Conservation (phyloP, 441 rosid genomes). For the Populus hybrid region DNA sequence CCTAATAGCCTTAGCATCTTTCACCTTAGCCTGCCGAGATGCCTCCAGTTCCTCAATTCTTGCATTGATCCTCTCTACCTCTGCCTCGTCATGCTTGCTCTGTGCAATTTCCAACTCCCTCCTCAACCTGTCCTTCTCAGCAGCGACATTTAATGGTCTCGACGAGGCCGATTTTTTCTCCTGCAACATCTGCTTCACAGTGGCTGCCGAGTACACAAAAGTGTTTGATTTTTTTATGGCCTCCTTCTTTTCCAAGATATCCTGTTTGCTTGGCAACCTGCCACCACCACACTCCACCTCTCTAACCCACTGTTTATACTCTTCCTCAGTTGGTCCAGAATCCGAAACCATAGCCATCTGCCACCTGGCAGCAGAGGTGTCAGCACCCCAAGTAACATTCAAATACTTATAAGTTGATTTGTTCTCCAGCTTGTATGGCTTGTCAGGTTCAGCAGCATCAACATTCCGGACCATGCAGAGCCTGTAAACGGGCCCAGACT, state of each 20-base stretch:
- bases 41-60: conserved; percentile 83
- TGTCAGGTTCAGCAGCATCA: conserved; percentile 82
- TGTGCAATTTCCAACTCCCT: conserved; percentile 75
- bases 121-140: conserved; percentile 91
- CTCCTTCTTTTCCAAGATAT: conserved; percentile 79
- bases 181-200: conserved; percentile 95
- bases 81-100: conserved; percentile 64
- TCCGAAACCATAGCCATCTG: conserved; percentile 99
- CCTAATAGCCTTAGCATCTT: conserved; percentile 69
- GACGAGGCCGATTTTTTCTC: conserved; percentile 84
- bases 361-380: conserved; percentile 93
- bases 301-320: conserved; percentile 77
- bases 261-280: conserved; percentile 80
- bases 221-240: conserved; percentile 62
- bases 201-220: conserved; percentile 86
- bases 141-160: conserved; percentile 86
- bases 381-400: conserved; percentile 85
- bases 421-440: conserved; percentile 77
- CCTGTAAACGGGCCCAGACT: conserved; percentile 68
- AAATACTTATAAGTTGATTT: conserved; percentile 79
- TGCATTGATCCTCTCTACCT: conserved; percentile 64
- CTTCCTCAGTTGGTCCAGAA: conserved; percentile 83
- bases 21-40: conserved; percentile 57
- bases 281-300: conserved; percentile 86
- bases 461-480: conserved; percentile 88